Evolutionary conservation across 352 stramenopile genomes (phyloP), one percentile per base, ranked within the genome.

Genomic region (Pythium apleroticum): DNA sequence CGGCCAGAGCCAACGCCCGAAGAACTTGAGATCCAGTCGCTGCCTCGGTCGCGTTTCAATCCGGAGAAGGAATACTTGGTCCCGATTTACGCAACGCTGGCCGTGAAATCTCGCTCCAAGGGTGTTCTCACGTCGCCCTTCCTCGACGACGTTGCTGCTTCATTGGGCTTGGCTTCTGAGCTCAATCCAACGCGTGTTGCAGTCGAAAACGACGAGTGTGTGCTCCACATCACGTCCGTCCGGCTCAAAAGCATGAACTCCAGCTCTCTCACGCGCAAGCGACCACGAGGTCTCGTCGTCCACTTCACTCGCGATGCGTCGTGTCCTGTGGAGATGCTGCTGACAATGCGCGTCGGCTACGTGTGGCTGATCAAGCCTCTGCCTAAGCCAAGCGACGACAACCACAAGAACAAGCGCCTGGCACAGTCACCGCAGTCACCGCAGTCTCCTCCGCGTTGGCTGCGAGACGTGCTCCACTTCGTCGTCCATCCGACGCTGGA

Each of bases 401-500:
- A 28, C 43, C 43, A 27, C n/a, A 31, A 30, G 46, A 41, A 39
- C 15, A 17, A 57, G 14, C 1, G 11, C 8, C 17, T 27, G 63
- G 56, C 15, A 0, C 45, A 24, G 30, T 19, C 30, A 57, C 7
- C 11, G 39, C 14, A 15, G 14, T 14, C 63, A 8, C 50, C 54
- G 14, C 14, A 24, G 2, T 17, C 50, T 12, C 78, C 78, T 10
- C 72, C 69, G 0, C 65, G 67, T 31, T 93, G 85, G 85, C 64
- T 92, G 39, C 65, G 76, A 9, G 77, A 83, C 27, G 45, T 93
- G 6, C 63, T 81, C 45, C 78, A 71, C 4, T 80, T 76, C 37
- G 75, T 91, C 0, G 63, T 50, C 0, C 84, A 93, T 35, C 82
- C 82, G 1, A 80, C 56, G 0, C 64, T 66, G 27, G 82, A 91